Evolutionary conservation across 2,329 filamentous ascomycete species (phyloP), one percentile per base, ranked within the genome.

Genomic region (Aspergillus novofumigatus): DNA sequence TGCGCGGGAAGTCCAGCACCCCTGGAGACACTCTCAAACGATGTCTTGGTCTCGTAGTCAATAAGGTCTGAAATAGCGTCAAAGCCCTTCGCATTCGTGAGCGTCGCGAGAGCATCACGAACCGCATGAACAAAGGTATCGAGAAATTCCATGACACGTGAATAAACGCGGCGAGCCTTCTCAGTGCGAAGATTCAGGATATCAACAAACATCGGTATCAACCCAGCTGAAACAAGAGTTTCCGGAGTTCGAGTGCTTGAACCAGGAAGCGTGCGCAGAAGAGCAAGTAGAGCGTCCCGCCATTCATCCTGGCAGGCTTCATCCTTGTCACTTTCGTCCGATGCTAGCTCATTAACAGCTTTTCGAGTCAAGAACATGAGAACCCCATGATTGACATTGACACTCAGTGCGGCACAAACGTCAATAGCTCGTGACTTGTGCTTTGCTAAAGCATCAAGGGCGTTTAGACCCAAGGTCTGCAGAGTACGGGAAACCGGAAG

Each of bases 341-440:
- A 78, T 56, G 82, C 86, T 77, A 99, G 88, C 61, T 92, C 90
- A 20, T 88, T 87, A 56, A 97, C 90, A 9, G 92, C 90, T 74
- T 96, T 97, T 55, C 93, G 86, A 51, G 96, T 88, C 63, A 97
- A 84, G 68, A 97, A 97, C 64, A 97, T 88, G 48, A 99, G 81
- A 29, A 97, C 89, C 14, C 94, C 95, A 67, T 99, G 95, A 67
- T 96, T 97, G 41, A 97, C 93, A 65, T 93, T 96, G 54, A 95
- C 91, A 67, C 92, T 96, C 45, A 99, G 79, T n/a, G 94, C 92
- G 45, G 91, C 87, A 61, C 92, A 87, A 25, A 99, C 88, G 71
- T 99, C 94, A 35, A 86, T 79, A 29, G 88, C 84, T 68, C 91
- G 92, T 56, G 82, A 78, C 66, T 89, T 88, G 70, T 91, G 91